A percentile compares a stretch with the other conserved stretches of the same genome.
These are phyloP conservation scores for Cercospora sojina DNA, from an alignment of 2,329 filamentous ascomycete genomes.

Conservation along the genomic window DNA sequence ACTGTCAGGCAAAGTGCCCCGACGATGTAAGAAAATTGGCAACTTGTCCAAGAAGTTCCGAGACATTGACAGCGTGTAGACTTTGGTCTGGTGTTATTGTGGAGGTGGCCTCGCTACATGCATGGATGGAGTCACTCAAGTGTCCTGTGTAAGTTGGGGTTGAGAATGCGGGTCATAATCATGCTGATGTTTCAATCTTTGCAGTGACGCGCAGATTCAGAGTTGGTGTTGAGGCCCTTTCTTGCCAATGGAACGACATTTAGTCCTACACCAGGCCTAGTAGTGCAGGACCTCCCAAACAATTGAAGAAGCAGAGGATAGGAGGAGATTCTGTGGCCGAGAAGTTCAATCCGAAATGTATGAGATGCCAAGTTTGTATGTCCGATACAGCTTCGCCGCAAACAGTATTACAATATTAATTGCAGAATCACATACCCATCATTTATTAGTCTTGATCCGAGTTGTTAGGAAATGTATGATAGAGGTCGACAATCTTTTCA, in stretches of 20 bases:
- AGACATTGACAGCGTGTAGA: not conserved
- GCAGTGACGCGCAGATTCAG: too few relatives aligned
- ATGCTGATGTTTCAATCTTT: too few relatives aligned
- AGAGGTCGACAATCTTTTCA: not conserved
- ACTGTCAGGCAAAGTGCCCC: not conserved
- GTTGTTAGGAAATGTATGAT: not conserved
- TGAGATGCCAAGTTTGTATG: not conserved
- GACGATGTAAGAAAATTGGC: not conserved
- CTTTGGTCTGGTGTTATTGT: not conserved
- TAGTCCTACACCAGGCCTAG: too few relatives aligned
- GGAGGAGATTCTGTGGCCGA: too few relatives aligned
- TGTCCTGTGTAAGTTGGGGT: not conserved
- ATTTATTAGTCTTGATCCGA: not conserved
- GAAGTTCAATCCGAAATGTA: too few relatives aligned
- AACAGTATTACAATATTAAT: not conserved
- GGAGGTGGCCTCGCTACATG: not conserved
- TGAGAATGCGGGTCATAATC: too few relatives aligned
- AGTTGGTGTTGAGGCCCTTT: too few relatives aligned
- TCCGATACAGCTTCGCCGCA: not conserved
- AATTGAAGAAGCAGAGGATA: too few relatives aligned
- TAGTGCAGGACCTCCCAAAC: too few relatives aligned
- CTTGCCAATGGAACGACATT: too few relatives aligned
- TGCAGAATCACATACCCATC: not conserved
- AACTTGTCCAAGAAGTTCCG: rapidly evolving
- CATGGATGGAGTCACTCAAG: not conserved